phyloP scores from a whole-genome alignment of 495 filamentous ascomycete species.

The Thermothielavioides terrestris region DNA sequence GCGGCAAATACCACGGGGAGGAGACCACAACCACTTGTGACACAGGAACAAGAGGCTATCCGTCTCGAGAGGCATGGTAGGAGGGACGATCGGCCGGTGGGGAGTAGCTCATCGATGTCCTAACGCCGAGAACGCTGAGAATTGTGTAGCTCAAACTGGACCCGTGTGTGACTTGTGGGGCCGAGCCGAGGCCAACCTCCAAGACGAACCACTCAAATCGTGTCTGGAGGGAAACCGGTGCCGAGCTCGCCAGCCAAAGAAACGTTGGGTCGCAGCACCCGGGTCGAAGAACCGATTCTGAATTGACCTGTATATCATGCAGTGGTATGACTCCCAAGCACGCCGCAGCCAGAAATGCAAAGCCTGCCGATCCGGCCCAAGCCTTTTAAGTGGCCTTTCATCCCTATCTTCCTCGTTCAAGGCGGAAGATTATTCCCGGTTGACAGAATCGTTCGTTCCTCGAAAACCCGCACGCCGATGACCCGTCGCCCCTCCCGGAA shows the following conservation, averaged over 20 bases:
- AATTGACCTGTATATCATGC: constrained; percentile 34
- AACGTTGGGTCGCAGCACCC: not conserved
- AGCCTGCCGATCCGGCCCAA: constrained; percentile 28
- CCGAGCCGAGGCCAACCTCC: constrained; percentile 15
- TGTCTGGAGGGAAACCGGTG: too few relatives aligned
- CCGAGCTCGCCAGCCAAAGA: not conserved
- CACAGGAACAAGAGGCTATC: too few relatives aligned
- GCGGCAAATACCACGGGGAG: too few relatives aligned
- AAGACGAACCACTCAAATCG: too few relatives aligned
- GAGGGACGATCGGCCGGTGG: too few relatives aligned
- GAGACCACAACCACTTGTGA: too few relatives aligned
- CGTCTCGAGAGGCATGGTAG: too few relatives aligned
- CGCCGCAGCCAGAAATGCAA: constrained; percentile 33
- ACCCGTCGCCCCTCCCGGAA: constrained; percentile 12
- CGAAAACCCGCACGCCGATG: constrained; percentile 22
- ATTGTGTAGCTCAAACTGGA: too few relatives aligned
- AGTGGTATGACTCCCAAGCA: constrained; percentile 33
- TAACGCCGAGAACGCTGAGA: too few relatives aligned
- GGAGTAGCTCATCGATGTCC: too few relatives aligned
- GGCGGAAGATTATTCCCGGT: constrained; percentile 20
- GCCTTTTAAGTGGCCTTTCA: constrained; percentile 16
- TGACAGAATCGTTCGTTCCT: constrained; percentile 24
- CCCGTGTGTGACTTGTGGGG: constrained; percentile 13
- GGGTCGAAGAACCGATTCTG: constrained; percentile 29
- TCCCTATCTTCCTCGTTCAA: constrained; percentile 16